Evolutionary conservation across 2,329 filamentous ascomycete species (phyloP), one percentile per base, ranked within the genome.

Genomic region (Didymella glomerata): DNA sequence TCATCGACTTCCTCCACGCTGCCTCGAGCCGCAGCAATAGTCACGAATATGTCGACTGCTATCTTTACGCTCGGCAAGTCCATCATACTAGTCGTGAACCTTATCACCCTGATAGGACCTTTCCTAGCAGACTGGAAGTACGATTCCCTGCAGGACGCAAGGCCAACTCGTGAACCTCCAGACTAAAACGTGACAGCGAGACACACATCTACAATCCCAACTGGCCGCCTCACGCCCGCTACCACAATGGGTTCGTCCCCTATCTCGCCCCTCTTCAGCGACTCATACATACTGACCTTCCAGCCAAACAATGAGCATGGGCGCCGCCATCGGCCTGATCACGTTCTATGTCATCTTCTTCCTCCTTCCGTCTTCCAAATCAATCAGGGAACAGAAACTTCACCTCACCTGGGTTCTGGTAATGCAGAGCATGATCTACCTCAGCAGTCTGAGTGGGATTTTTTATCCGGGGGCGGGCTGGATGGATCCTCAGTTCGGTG

Each of bases 181-280:
- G 3, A 42, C 40, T 44, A 14, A 44, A 22, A 44, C 41, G 11
- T 27, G n/a, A 20, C 20, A 66, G 60, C 63, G 71, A 80, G 51
- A 82, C 81, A 2, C 81, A 83, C 70, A 73, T 84, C 58, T 71
- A 74, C 51, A 83, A 84, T 64, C 80, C 81, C 0, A 67, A 69
- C 50, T 84, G 82, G 82, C 78, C 81, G 1, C 80, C 81, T 0
- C 82, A 84, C 67, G 82, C 81, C 6, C 78, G 78, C 56, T 84
- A 83, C 73, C 82, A 84, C 72, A 84, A 83, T 32, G 36, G 48
- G 46, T 47, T 1, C 18, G 38, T 22, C 4, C 16, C 42, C 25
- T n/a, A 10, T 30, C 41, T 18, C 5, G n/a, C n/a, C 4, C 4
- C 42, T 2, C 40, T 2, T 30, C 42, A 10, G 1, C 8, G 5